Base-by-base conservation (phyloP, 352 stramenopile species). In the Phytophthora fragariaefolia region DNA sequence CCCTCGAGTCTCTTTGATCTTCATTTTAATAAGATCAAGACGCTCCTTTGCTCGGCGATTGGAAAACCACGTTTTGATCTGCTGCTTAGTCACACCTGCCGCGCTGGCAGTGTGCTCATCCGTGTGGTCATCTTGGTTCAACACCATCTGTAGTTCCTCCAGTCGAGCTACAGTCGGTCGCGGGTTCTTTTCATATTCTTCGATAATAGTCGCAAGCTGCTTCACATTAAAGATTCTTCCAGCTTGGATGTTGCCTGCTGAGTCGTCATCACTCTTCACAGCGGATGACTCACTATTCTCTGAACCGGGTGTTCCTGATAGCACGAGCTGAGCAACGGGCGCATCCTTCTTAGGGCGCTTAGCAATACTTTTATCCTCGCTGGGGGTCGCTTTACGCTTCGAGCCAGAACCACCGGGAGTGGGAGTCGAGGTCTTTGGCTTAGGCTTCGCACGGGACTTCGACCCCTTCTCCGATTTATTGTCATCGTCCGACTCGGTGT, bases 61-160 rank as follows among this genome's bases (percentile, higher is more conserved):
- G 8, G 85, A 90, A 45, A 95, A 95, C 87, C 87, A 95, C 45
- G 78, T 90, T 74, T 93, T 89, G 68, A 95, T 84, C 58, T 93
- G 87, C 17, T 80, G 80, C 71, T 91, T 94, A 24, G 85, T 93
- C 32, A 95, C 79, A 10, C 76, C 75, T 22, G 70, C 18, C 12
- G 68, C 63, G 54, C 77, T 80, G 20, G 51, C 73, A 45, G 77
- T 80, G 30, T 86, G 64, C 54, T 89, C 83, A 26, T 90, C 83
- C 0, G 71, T 82, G 45, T 93, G 83, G 48, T 92, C 85, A 32
- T 75, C 74, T 57, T 87, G 75, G 66, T 95, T 95, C 59, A 95
- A 53, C 3, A 91, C 75, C 47, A 80, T 77, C 53, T 90, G 70
- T 32, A 95, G 64, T 56, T 93, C 83, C 49, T 91, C 83, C 48